Base-by-base conservation (phyloP, 2,329 filamentous ascomycete species). In the Epichloe glyceriae region DNA sequence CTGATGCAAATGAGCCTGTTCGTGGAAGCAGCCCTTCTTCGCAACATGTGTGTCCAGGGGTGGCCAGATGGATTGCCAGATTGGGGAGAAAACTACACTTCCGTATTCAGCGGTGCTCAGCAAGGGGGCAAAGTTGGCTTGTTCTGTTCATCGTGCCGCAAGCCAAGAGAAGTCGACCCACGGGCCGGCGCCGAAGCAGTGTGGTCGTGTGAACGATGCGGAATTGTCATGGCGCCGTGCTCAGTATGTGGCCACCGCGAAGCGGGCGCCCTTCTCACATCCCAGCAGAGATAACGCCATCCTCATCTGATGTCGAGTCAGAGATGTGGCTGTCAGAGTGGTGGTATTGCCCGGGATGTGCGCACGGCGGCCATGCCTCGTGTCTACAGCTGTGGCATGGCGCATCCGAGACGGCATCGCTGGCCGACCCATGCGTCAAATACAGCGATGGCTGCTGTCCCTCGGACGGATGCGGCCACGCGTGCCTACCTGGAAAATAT, bases 331-430 rank as follows among this genome's bases (percentile, higher is more conserved):
- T 69, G 5, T 61, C 66, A 0, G 72, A 72, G 2, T 84, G 80
- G 80, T 83, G 78, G 77, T 79, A 78, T 57, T 84, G 80, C 52
- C 74, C 76, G 1, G 76, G 75, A 12, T 84, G 80, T 57, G 73
- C 73, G 1, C 80, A 84, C 56, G 80, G 80, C 30, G 80, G 80
- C 0, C 80, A 84, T 61, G 71, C 75, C 0, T 73, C 73, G 0
- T 84, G 80, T 52, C 68, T 84, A 1, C 71, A 75, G 50, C 70
- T 70, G 2, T 84, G 80, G 80, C 80, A 83, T 61, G 69, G 69
- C 0, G 59, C 69, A 2, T 58, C 57, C 34, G 56, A 65, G 11
- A 19, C 51, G 35, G 56, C 57, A 17, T 56, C 60, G 30, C 52
- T 52, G 8, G 33, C 55, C 4, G 53, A 54, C 4, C 54, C 55